Evolutionary conservation across 495 filamentous ascomycete genomes (phyloP).

Genomic region (Podospora australis): DNA sequence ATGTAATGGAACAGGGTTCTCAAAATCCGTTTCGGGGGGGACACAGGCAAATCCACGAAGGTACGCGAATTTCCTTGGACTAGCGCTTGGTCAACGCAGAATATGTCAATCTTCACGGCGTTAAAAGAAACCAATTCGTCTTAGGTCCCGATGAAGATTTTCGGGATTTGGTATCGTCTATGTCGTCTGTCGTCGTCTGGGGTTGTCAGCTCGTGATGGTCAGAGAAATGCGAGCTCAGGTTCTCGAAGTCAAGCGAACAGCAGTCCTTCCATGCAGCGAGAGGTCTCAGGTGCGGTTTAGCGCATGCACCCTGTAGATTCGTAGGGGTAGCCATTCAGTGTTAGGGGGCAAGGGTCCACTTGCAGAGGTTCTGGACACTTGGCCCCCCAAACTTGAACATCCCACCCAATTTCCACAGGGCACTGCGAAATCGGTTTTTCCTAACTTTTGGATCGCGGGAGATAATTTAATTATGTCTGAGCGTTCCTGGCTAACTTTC

Average conservation of each 20-base stretch:
- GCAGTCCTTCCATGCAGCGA: constrained; percentile 1
- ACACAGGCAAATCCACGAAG: not conserved
- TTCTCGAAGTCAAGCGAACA: not conserved
- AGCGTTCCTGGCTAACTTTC: not conserved
- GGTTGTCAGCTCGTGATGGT: not conserved
- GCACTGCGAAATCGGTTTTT: not conserved
- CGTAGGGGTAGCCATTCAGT: not conserved
- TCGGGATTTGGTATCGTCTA: too few relatives aligned
- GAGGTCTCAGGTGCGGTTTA: constrained; percentile 4
- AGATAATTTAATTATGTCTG: not conserved
- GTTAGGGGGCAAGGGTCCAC: constrained; percentile 6
- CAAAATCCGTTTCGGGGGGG: not conserved
- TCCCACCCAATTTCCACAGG: constrained; percentile 2
- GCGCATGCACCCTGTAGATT: not conserved
- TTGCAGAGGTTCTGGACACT: constrained; percentile 4
- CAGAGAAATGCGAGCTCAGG: constrained; percentile 1
- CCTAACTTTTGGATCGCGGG: not conserved
- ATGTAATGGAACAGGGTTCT: too few relatives aligned
- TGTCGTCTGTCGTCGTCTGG: not conserved
- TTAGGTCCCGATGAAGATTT: too few relatives aligned
- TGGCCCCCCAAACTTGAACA: not conserved
- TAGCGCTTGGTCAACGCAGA: too few relatives aligned
- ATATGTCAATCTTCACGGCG: too few relatives aligned
- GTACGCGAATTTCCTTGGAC: not conserved
- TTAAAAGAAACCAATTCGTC: too few relatives aligned